Evolutionary conservation across 2,329 filamentous ascomycete genomes (phyloP), one percentile per base, ranked within the genome.

Genomic region (Escovopsis sp.): DNA sequence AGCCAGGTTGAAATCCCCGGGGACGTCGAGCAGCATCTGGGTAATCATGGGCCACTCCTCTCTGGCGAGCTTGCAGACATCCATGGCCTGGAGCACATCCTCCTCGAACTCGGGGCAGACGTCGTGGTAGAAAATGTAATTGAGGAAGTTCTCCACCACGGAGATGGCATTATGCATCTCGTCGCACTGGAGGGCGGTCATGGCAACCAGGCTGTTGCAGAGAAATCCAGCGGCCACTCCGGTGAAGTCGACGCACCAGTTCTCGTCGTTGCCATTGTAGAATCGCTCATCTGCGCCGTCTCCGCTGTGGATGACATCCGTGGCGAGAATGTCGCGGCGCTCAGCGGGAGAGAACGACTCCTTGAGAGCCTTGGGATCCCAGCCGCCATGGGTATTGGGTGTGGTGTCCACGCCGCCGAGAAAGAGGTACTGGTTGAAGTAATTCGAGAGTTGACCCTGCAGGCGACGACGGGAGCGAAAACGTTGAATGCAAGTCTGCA

Each of bases 141-240:
- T 84, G 48, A 94, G 75, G 56, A 96, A 96, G 55, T 91, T 94
- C 46, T 77, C 75, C 35, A 95, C 69, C 1, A 93, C 75, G 32
- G 73, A 70, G 18, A 80, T 75, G 3, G 77, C 77, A 4, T 43
- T 42, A n/a, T 71, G 62, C 47, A 87, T 69, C 11, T 70, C 61
- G 0, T 63, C 56, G 12, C 62, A 67, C 11, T 77, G 71, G 39
- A 75, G 73, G 15, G 73, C 68, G 33, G 75, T 73, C 33, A 74
- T 64, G 26, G 64, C 64, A 0, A 74, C 69, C 6, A 83, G 70
- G 3, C 48, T 41, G 8, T 66, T 75, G 59, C 64, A 88, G 73
- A 95, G 63, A 58, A 85, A 98, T 0, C 83, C 85, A 34, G 82
- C 80, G 0, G 73, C 81, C 34, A 95, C 75, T 10, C 73, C 76